A percentile compares a stretch with the other conserved stretches of the same genome.
Conservation (phyloP, 2,329 filamentous ascomycete genomes). For the Diaporthe citri region DNA sequence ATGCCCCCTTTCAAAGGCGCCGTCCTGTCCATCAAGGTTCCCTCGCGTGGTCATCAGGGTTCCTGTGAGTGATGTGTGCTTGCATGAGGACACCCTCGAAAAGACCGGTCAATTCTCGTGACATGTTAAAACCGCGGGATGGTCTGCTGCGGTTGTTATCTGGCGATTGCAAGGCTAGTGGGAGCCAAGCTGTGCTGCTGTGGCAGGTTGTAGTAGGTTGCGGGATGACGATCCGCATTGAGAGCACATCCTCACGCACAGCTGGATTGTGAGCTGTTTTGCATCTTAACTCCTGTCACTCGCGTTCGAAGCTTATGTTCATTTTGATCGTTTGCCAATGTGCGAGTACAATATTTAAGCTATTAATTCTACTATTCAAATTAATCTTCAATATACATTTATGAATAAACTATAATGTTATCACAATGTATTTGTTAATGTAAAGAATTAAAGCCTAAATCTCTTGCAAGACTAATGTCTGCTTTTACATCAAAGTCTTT, state of each 20-base stretch:
- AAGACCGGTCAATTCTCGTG: too few relatives aligned
- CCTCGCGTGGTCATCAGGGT: conserved; percentile 21
- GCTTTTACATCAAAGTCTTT: too few relatives aligned
- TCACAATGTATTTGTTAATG: too few relatives aligned
- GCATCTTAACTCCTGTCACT: neutral
- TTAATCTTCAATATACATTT: too few relatives aligned
- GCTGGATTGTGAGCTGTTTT: neutral
- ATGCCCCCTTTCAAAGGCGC: neutral
- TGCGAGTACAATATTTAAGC: too few relatives aligned
- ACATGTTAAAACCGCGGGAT: neutral
- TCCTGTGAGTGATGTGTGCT: neutral
- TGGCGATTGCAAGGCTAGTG: neutral
- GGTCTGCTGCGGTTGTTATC: neutral
- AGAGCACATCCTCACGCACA: neutral
- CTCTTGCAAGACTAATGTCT: too few relatives aligned
- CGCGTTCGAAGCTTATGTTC: too few relatives aligned
- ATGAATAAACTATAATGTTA: too few relatives aligned
- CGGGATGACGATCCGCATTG: neutral
- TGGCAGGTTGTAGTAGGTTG: too few relatives aligned
- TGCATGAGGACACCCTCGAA: neutral
- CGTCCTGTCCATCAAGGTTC: conserved; percentile 16
- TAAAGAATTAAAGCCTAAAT: too few relatives aligned
- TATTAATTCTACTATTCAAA: too few relatives aligned
- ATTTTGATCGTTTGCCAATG: too few relatives aligned
- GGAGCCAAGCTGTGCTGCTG: neutral